Evolutionary conservation across 2,329 filamentous ascomycete genomes (phyloP).

Genomic region (Xylaria sp.): DNA sequence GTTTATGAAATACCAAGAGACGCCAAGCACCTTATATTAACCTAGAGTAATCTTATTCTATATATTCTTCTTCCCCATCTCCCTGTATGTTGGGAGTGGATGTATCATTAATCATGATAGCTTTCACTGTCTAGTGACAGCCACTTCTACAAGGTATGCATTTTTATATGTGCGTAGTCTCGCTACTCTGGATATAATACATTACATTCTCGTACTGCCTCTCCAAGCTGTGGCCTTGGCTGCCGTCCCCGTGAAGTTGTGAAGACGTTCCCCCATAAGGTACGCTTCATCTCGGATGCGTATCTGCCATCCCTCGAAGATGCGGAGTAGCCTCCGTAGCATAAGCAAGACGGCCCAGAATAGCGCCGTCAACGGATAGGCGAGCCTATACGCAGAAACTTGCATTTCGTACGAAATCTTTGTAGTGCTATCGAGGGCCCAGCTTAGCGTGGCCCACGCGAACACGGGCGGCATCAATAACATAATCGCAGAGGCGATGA

Average conservation of each 20-base stretch:
- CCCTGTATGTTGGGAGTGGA: background rate
- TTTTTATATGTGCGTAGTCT: background rate
- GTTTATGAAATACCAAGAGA: too few species aligned
- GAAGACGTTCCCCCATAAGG: slow-evolving; percentile 89
- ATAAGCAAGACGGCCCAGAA: slow-evolving; percentile 58
- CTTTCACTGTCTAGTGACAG: background rate
- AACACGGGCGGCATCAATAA: slow-evolving; percentile 72
- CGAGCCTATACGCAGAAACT: slow-evolving; percentile 62
- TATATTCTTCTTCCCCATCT: too few species aligned
- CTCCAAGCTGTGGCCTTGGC: slow-evolving; percentile 43
- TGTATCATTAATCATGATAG: slow-evolving; percentile 18
- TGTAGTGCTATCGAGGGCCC: slow-evolving; percentile 40
- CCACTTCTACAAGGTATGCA: background rate
- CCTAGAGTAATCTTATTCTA: too few species aligned
- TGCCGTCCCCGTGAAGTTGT: slow-evolving; percentile 74
- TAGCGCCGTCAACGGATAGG: slow-evolving; percentile 75
- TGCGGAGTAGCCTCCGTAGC: slow-evolving; percentile 64
- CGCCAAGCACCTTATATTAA: too few species aligned
- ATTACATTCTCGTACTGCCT: slow-evolving; percentile 41
- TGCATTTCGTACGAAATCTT: slow-evolving; percentile 43
- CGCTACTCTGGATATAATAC: background rate
- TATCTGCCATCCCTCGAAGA: slow-evolving; percentile 79
- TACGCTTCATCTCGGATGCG: slow-evolving; percentile 95
- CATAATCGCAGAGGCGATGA: slow-evolving; percentile 69
- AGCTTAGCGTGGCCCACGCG: slow-evolving; percentile 61